A percentile compares a stretch with the other conserved stretches of the same genome.
Conservation (phyloP, 1,139 yeast genomes). For the Hanseniaspora uvarum region DNA sequence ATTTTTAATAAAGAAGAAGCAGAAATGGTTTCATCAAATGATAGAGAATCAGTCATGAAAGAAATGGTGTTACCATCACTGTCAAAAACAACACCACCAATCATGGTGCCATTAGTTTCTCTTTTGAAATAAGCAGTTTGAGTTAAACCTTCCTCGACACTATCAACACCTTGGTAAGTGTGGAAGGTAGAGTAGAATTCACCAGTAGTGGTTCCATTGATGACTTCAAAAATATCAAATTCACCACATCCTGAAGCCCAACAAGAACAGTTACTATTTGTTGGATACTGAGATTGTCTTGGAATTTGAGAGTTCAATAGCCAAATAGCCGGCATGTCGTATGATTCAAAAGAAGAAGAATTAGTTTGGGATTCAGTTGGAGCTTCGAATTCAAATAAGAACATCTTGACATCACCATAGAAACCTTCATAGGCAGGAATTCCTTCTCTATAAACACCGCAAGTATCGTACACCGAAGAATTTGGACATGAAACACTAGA, state of each 20-base stretch:
- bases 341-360: conserved; percentile 32
- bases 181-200: conserved; percentile 58
- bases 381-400: conserved; percentile 60
- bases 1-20: conserved; percentile 20
- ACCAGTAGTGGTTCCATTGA: conserved; percentile 44
- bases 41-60: conserved; percentile 48
- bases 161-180: conserved; percentile 59
- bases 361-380: conserved; percentile 39
- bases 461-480: conserved; percentile 38
- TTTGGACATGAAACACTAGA: conserved; percentile 47
- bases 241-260: conserved; percentile 78
- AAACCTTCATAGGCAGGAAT: conserved; percentile 68
- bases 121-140: conserved; percentile 50
- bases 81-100: conserved; percentile 63
- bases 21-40: conserved; percentile 34
- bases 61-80: conserved; percentile 50
- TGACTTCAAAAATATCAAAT: conserved; percentile 64
- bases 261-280: conserved; percentile 55
- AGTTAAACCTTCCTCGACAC: conserved; percentile 49
- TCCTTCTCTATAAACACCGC: conserved; percentile 65
- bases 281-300: conserved; percentile 66
- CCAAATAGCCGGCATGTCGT: conserved; percentile 74
- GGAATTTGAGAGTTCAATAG: conserved; percentile 66
- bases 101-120: conserved; percentile 41
- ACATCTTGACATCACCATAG: conserved; percentile 55